A percentile compares a stretch with the other conserved stretches of the same genome.
Evolutionary conservation across 2,329 filamentous ascomycete species (phyloP).

Genomic region (Neofusicoccum sp.): DNA sequence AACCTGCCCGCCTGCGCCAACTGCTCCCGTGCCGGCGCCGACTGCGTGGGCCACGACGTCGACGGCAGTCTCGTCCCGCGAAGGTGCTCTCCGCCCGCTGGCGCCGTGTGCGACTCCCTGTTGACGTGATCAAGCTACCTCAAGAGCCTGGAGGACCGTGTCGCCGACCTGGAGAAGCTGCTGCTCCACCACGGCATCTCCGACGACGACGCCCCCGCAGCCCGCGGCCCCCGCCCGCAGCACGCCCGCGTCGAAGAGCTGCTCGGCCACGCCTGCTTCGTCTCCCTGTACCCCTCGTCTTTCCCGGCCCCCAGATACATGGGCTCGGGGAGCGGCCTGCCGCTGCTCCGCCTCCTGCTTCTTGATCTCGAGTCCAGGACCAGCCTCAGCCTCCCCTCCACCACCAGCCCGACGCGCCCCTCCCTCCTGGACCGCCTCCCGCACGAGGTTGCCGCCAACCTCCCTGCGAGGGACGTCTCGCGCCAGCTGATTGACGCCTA

Average conservation of each 20-base stretch:
- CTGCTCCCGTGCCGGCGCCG: neutral
- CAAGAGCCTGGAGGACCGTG: neutral
- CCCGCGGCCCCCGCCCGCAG: neutral
- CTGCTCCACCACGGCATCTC: neutral
- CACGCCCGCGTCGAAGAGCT: neutral
- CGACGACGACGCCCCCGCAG: neutral
- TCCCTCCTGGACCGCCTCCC: neutral
- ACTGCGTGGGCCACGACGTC: neutral
- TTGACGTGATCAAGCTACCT: slow-evolving; percentile 6
- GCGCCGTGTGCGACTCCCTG: neutral
- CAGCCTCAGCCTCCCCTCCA: neutral
- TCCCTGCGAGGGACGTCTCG: neutral
- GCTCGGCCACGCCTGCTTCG: neutral
- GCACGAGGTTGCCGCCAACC: neutral
- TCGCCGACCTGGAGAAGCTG: neutral
- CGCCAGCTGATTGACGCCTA: neutral
- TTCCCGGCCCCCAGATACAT: neutral
- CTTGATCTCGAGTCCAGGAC: neutral
- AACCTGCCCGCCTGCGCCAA: neutral
- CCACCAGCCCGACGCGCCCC: neutral
- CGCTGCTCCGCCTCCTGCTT: neutral
- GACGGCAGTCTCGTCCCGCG: neutral
- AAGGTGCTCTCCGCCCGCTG: neutral
- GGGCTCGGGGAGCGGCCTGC: neutral
- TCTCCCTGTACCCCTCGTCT: neutral